Conservation (phyloP, 345 rosid genomes). For the Fremontodendron californicum region DNA sequence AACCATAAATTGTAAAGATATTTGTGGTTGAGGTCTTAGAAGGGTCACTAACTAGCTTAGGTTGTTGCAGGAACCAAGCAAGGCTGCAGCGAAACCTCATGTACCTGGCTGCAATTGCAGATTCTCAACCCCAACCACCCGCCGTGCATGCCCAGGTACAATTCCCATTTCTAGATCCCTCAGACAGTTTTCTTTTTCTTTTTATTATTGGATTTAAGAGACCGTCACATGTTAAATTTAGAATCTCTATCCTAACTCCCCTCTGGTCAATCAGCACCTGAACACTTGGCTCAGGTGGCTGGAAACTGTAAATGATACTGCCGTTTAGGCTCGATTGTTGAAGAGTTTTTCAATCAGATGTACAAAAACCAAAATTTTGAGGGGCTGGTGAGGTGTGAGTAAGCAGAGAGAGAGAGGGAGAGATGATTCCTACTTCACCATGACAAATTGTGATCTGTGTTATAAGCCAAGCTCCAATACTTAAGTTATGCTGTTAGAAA, state of each 20-base stretch:
- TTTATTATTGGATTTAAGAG: not conserved
- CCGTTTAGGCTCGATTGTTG: not conserved
- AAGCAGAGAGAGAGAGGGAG: not conserved
- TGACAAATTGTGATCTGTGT: too few relatives aligned
- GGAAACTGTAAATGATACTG: not conserved
- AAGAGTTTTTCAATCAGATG: too few relatives aligned
- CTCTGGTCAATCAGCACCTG: not conserved
- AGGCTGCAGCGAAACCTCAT: conserved; percentile 94
- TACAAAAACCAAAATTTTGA: not conserved
- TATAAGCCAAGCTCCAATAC: too few relatives aligned
- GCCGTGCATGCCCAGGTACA: conserved; percentile 76
- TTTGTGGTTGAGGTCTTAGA: not conserved
- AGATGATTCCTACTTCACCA: too few relatives aligned
- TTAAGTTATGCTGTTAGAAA: not conserved
- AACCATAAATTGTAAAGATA: not conserved
- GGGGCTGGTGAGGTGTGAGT: not conserved
- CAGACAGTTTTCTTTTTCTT: not conserved
- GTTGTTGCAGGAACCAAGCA: conserved; percentile 76
- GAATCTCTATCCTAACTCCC: not conserved
- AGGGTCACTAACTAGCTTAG: not conserved
- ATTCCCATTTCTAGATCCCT: not conserved
- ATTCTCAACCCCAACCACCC: conserved; percentile 96
- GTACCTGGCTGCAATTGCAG: conserved; percentile 99
- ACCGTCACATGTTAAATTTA: not conserved
- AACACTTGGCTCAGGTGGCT: not conserved